Conservation (phyloP, 495 filamentous ascomycete genomes). For the Hyphodiscus hymeniophilus region DNA sequence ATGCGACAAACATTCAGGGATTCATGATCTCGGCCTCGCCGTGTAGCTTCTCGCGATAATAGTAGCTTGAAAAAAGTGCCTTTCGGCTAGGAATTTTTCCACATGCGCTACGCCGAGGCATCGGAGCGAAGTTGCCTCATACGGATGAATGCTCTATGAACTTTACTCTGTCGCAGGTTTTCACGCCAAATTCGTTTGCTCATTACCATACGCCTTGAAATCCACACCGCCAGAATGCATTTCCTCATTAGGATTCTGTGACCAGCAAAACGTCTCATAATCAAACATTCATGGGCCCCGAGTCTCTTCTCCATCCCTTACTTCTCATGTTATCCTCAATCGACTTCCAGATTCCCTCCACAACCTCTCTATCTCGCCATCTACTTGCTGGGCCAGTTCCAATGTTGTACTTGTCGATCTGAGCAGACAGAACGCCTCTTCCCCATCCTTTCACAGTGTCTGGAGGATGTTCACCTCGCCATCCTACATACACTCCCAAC, state of each 20-base stretch:
- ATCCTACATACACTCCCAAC: slow-evolving; percentile 82
- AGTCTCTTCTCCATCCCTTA: slow-evolving; percentile 73
- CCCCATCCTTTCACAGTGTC: slow-evolving; percentile 75
- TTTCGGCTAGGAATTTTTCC: too few species aligned
- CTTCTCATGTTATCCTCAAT: slow-evolving; percentile 84
- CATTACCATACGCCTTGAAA: background rate
- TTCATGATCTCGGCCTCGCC: background rate
- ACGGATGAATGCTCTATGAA: too few species aligned
- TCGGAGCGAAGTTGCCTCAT: too few species aligned
- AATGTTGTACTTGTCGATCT: slow-evolving; percentile 68
- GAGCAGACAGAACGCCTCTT: slow-evolving; percentile 63
- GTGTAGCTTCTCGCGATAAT: background rate
- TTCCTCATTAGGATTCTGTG: background rate
- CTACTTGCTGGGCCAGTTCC: slow-evolving; percentile 45
- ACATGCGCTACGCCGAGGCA: too few species aligned
- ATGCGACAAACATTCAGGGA: too few species aligned
- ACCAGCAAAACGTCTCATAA: background rate
- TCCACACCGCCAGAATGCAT: background rate
- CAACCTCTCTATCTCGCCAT: slow-evolving; percentile 88
- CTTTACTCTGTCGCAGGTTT: too few species aligned
- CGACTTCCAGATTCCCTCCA: slow-evolving; percentile 84
- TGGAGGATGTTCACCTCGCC: slow-evolving; percentile 77
- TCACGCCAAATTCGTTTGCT: too few species aligned
- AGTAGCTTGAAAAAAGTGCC: background rate
- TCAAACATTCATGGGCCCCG: slow-evolving; percentile 33